Percentiles rank a stretch among this genome's conserved stretches.
Conservation (phyloP, 768 basidiomycete species). For the Pholiota molesta region DNA sequence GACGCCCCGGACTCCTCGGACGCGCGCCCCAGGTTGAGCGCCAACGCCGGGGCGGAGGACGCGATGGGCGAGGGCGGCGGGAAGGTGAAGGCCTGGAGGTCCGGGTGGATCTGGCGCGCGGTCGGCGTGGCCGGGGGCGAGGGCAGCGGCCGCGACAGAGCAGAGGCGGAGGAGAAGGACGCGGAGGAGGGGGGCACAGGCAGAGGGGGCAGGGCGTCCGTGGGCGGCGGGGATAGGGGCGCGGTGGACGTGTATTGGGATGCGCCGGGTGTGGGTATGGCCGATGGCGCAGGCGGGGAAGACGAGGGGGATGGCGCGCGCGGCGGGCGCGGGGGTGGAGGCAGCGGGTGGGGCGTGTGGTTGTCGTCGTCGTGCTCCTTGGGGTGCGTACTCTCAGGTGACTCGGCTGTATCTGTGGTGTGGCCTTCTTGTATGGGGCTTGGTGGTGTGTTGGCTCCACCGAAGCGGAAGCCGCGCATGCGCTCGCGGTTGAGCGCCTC, state of each 20-base stretch:
- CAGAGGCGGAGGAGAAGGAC: no score
- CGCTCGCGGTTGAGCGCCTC: conserved; percentile 29
- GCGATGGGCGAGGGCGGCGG: background rate
- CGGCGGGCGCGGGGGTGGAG: background rate
- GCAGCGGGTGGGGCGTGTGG: background rate
- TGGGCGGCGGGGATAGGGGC: no score
- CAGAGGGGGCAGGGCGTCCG: no score
- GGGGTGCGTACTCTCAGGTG: no score
- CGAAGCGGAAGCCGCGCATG: conserved; percentile 38
- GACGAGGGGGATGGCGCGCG: background rate
- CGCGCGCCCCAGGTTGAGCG: background rate
- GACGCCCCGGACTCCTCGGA: no score
- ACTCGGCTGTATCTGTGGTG: no score
- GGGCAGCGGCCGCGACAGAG: no score
- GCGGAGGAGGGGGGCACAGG: no score
- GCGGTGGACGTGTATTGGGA: no score
- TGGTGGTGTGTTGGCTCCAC: background rate
- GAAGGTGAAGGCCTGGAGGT: conserved; percentile 1
- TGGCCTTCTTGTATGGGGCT: background rate
- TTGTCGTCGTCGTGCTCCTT: background rate
- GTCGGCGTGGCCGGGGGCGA: no score
- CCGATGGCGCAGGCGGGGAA: background rate
- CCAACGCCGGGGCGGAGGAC: background rate
- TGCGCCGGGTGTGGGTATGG: no score
- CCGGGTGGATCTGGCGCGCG: background rate